Conservation (phyloP, 129 eudicot species). For the Mikania micrantha region DNA sequence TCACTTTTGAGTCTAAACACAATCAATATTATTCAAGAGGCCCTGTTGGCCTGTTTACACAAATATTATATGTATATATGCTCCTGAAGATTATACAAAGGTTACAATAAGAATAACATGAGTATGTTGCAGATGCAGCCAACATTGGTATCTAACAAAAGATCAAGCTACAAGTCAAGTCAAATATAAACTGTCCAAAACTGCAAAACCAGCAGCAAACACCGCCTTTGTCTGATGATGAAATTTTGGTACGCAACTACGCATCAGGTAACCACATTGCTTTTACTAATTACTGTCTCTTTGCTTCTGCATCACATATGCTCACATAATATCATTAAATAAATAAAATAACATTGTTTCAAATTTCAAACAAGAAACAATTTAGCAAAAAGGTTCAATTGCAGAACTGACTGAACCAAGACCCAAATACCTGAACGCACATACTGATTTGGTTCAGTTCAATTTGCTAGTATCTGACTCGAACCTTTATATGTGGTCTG, state of each 20-base stretch:
- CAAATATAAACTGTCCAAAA: constrained; percentile 84
- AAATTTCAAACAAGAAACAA: neutral
- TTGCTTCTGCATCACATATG: constrained; percentile 48
- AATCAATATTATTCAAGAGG: neutral
- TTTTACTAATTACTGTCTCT: constrained; percentile 48
- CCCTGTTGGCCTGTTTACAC: neutral
- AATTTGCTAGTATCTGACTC: neutral
- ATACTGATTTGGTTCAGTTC: neutral
- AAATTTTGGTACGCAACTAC: constrained; percentile 87
- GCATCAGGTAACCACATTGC: constrained; percentile 68
- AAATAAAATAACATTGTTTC: neutral
- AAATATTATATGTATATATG: neutral
- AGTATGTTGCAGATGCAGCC: constrained; percentile 11
- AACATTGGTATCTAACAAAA: neutral
- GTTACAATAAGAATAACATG: constrained; percentile 4
- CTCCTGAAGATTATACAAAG: neutral
- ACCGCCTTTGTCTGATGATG: constrained; percentile 91
- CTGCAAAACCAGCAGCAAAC: constrained; percentile 96
- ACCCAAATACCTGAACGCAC: neutral
- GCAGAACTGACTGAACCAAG: neutral
- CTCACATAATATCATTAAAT: neutral
- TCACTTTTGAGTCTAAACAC: constrained; percentile 4
- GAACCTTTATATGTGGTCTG: neutral
- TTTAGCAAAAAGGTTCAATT: neutral
- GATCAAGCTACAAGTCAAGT: constrained; percentile 25